phyloP scores from a whole-genome alignment of 2,329 filamentous ascomycete species.

The Aotearoamyces nothofagi region DNA sequence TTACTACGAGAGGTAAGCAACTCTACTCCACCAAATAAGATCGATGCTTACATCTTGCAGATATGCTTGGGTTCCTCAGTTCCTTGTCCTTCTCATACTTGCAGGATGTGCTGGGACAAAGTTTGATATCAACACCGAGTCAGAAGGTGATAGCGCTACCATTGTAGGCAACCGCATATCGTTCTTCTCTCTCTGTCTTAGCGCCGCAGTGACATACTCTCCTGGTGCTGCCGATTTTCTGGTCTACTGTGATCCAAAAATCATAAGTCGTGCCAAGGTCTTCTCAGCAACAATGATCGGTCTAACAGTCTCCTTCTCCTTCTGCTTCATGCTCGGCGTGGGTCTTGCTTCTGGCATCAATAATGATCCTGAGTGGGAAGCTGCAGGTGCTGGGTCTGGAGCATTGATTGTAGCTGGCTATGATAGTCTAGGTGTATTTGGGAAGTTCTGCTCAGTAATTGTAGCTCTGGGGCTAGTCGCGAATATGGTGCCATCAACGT shows the following conservation, averaged over 20 bases:
- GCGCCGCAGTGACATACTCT: constrained; percentile 45
- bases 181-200: constrained; percentile 53
- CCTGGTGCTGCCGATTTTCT: constrained; percentile 48
- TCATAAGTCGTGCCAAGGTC: constrained; percentile 24
- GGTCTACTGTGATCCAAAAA: constrained; percentile 41
- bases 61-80: constrained; percentile 46
- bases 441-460: constrained; percentile 48
- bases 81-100: constrained; percentile 42
- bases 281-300: constrained; percentile 39
- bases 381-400: constrained; percentile 40
- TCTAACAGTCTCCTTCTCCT: constrained; percentile 36
- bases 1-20: constrained; percentile 40
- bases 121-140: constrained; percentile 37
- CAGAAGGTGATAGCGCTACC: constrained; percentile 30
- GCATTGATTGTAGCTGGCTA: constrained; percentile 47
- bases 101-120: constrained; percentile 41
- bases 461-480: constrained; percentile 46
- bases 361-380: constrained; percentile 33
- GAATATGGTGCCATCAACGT: constrained; percentile 48
- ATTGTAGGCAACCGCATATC: constrained; percentile 41
- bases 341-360: constrained; percentile 41
- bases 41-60: constrained; percentile 13
- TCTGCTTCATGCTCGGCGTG: constrained; percentile 43
- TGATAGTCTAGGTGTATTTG: constrained; percentile 40
- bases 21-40: background rate